Evolutionary conservation across 495 filamentous ascomycete species (phyloP).

Genomic region (Neurospora sp.): DNA sequence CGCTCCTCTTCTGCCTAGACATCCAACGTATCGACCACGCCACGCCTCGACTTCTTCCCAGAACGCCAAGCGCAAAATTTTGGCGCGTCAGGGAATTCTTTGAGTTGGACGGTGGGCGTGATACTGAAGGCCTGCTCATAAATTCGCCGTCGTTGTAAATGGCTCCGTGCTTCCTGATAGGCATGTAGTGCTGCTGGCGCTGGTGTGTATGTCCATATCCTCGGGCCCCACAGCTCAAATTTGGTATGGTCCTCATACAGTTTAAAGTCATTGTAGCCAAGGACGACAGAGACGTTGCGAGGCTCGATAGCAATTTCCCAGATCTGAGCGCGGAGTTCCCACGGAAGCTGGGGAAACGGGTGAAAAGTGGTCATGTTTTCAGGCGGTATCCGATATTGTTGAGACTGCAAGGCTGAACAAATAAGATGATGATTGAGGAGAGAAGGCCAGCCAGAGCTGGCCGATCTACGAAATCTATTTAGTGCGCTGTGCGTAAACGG

Average conservation of each 20-base stretch:
- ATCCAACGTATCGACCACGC: neutral
- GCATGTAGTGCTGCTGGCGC: neutral
- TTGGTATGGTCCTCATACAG: neutral
- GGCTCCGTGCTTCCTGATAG: neutral
- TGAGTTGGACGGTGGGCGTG: neutral
- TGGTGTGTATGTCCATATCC: neutral
- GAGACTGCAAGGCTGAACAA: no score
- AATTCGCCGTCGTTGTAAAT: neutral
- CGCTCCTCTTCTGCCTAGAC: neutral
- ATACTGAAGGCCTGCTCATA: neutral
- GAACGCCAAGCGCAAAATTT: neutral
- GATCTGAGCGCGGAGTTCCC: neutral
- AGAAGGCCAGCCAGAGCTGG: no score
- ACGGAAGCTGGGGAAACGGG: neutral
- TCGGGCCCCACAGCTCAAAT: neutral
- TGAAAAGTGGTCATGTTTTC: neutral
- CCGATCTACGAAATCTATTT: no score
- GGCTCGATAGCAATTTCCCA: neutral
- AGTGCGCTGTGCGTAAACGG: no score
- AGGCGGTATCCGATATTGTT: neutral
- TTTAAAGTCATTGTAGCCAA: neutral
- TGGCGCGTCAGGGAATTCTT: neutral
- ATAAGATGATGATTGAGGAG: no score
- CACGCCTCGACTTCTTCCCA: neutral
- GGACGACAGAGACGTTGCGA: neutral